Base-by-base conservation (phyloP, 768 basidiomycete genomes). In the Goffeauzyma gilvescens region DNA sequence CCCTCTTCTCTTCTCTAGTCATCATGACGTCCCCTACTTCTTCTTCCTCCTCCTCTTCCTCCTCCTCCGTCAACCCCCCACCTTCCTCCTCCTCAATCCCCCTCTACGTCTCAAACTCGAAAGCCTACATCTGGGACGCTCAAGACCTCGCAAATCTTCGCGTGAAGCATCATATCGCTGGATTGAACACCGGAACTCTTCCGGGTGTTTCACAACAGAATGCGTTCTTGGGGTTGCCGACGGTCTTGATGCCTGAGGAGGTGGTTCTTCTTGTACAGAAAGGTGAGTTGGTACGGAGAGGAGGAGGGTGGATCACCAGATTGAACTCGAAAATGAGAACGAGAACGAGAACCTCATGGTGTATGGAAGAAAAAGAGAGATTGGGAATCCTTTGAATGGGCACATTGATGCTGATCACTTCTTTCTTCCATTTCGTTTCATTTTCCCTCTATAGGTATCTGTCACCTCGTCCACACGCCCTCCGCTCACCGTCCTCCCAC, bases 141-240 rank as follows among this genome's bases (percentile, higher is more conserved):
- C 37, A 44, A 30, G 20, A 86, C 58, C 78, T 85, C 52, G 77
- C 79, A 7, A 70, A 66, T 5, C 66, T 98, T 8, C 81, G 93
- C 27, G 74, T 79, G 23, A 66, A 76, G 51, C 77, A 93, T 62
- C 76, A 70, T 43, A 72, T 96, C 35, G 86, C 82, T 54, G 87
- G 90, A 26, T 68, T 85, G 32, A 65, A 95, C 32, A 72, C 75
- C 0, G 93, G 93, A 0, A 96, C 93, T 1, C 73, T 98, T 12
- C 89, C 93, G 2, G 85, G 87, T 58, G 71, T 96, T 1, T 78
- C 86, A 1, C 89, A 95, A 55, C 93, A 98, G 65, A 98, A 98
- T 67, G 75, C 81, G 2, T 98, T 98, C 59, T 69, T 98, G 25
- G 93, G 93, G 6, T 66, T 86, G n/a, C 93, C 93, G 1, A 68